These are phyloP conservation scores for Lachnellula subtilissima DNA, from an alignment of 2,329 filamentous ascomycete species.

Conservation along the genomic window DNA sequence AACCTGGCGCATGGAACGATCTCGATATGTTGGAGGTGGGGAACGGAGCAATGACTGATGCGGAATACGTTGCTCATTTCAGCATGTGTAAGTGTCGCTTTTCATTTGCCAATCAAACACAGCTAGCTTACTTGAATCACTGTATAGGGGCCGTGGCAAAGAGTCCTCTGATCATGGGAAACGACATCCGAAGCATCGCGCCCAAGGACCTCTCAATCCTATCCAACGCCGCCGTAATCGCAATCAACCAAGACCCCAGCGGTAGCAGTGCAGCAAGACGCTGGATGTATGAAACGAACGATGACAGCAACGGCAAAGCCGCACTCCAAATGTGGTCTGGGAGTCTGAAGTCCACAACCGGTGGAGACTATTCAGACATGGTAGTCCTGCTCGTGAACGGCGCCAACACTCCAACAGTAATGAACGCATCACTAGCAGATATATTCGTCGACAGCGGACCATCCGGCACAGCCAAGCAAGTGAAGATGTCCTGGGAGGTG, in stretches of 20 bases:
- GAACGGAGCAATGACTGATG: conserved; percentile 33
- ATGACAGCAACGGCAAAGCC: conserved; percentile 40
- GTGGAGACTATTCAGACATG: conserved; percentile 39
- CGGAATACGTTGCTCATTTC: conserved; percentile 34
- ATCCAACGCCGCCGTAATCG: conserved; percentile 39
- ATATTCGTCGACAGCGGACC: conserved; percentile 47
- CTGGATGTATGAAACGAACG: conserved; percentile 40
- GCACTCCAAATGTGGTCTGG: conserved; percentile 49
- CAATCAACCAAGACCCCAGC: conserved; percentile 38
- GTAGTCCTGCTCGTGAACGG: conserved; percentile 48
- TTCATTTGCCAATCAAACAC: neutral
- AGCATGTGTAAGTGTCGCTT: conserved; percentile 23
- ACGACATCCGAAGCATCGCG: conserved; percentile 29
- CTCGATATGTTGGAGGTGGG: conserved; percentile 35
- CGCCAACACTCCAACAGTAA: conserved; percentile 36
- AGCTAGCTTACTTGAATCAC: conserved; percentile 9
- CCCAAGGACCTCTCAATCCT: conserved; percentile 35
- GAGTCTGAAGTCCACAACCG: conserved; percentile 34
- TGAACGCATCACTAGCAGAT: conserved; percentile 48
- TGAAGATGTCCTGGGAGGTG: conserved; percentile 44
- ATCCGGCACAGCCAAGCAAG: conserved; percentile 37
- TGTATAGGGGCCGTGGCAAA: conserved; percentile 25
- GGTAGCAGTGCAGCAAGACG: conserved; percentile 38
- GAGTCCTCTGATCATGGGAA: conserved; percentile 29
- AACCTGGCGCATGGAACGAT: conserved; percentile 32